Percentiles rank a stretch among this genome's conserved stretches.
Evolutionary conservation across 352 stramenopile species (phyloP).

Genomic region (Pythium folliculosum): DNA sequence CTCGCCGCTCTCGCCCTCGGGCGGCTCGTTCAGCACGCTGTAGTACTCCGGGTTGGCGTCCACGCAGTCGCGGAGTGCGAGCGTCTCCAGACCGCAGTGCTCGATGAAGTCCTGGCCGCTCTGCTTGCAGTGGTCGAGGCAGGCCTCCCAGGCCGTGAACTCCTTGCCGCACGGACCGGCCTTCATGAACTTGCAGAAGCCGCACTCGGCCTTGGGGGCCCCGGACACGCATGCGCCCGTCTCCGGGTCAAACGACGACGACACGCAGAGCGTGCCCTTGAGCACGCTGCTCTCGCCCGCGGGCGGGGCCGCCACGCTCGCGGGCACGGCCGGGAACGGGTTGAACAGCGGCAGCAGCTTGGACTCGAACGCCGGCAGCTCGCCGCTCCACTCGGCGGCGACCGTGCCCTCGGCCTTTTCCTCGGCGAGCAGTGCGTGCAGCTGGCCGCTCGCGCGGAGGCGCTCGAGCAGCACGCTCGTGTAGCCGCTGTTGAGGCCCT

Average conservation of each 20-base stretch:
- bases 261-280: conserved; percentile 65
- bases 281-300: conserved; percentile 33
- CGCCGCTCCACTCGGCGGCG: conserved; percentile 48
- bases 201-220: conserved; percentile 76
- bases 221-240: conserved; percentile 47
- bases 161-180: conserved; percentile 76
- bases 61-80: conserved; percentile 82
- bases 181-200: conserved; percentile 92
- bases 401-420: conserved; percentile 2
- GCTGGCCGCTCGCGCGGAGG: conserved; percentile 62
- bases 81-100: conserved; percentile 70
- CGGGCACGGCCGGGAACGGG: conserved; percentile 63
- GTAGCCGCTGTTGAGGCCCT: conserved; percentile 53
- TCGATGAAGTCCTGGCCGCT: conserved; percentile 79
- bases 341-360: conserved; percentile 77
- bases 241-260: conserved; percentile 61
- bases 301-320: conserved; percentile 38
- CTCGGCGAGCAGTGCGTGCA: conserved; percentile 52
- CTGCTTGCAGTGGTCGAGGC: conserved; percentile 76
- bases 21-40: conserved; percentile 70
- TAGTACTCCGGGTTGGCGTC: conserved; percentile 90
- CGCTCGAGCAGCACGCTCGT: conserved; percentile 79
- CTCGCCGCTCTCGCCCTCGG: conserved; percentile 37
- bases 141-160: conserved; percentile 85
- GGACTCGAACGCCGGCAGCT: conserved; percentile 71